Evolutionary conservation across 441 rosid species (phyloP).

Genomic region (Iberis amara): DNA sequence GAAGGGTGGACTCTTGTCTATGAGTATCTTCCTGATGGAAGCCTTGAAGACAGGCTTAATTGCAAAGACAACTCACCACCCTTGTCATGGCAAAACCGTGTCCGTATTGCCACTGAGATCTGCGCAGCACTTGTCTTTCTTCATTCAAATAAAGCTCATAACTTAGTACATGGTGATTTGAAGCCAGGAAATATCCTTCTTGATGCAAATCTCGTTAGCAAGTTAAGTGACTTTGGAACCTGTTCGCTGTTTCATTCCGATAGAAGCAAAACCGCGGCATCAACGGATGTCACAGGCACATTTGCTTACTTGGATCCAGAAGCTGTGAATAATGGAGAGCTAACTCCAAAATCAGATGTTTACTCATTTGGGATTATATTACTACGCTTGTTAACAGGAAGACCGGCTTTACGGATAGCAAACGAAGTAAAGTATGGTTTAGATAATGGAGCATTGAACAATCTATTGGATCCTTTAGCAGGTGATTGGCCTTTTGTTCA

Average conservation of each 20-base stretch:
- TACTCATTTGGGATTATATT: constrained; percentile 86
- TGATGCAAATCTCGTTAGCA: constrained; percentile 67
- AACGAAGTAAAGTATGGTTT: constrained; percentile 73
- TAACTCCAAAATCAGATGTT: constrained; percentile 80
- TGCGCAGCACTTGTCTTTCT: constrained; percentile 87
- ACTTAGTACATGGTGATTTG: constrained; percentile 84
- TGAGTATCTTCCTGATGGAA: constrained; percentile 80
- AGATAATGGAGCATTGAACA: constrained; percentile 49
- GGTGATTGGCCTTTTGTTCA: constrained; percentile 98
- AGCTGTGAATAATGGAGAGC: constrained; percentile 67
- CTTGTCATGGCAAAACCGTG: constrained; percentile 77
- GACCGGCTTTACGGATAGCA: constrained; percentile 56
- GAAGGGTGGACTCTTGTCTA: constrained; percentile 81
- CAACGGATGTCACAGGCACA: constrained; percentile 73
- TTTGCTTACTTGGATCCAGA: constrained; percentile 79
- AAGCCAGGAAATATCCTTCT: constrained; percentile 84
- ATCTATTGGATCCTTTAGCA: constrained; percentile 77
- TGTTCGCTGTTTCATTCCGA: constrained; percentile 41
- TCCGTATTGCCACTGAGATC: constrained; percentile 69
- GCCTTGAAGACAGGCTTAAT: constrained; percentile 87
- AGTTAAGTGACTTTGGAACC: constrained; percentile 82
- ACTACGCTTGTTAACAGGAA: constrained; percentile 71
- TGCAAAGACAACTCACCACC: constrained; percentile 77
- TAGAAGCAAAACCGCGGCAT: constrained; percentile 36
- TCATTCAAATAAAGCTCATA: constrained; percentile 69